phyloP scores from a whole-genome alignment of 139 green algal species.

The Micractinium sp. region DNA sequence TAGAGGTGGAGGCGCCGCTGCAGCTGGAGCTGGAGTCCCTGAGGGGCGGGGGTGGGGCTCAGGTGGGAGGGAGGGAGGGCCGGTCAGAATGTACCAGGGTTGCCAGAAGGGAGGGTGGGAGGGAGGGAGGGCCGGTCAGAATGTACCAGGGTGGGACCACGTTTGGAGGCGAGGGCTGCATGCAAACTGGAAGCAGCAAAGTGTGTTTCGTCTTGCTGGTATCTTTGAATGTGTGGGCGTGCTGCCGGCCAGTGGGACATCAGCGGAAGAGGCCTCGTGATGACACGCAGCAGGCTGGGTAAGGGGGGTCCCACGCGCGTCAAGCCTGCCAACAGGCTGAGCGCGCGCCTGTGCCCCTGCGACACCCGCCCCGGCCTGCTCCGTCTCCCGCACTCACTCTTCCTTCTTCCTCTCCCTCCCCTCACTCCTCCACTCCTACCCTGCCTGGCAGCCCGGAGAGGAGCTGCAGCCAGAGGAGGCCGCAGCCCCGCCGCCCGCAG shows the following conservation, averaged over 20 bases:
- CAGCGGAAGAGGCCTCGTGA: too few species aligned
- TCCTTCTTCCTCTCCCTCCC: too few species aligned
- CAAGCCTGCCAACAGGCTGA: too few species aligned
- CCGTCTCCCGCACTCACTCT: too few species aligned
- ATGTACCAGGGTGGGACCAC: not conserved
- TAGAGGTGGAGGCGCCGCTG: constrained; percentile 86
- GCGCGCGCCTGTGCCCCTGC: not conserved
- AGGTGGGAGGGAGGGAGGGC: not conserved
- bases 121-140: not conserved
- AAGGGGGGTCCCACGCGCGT: too few species aligned
- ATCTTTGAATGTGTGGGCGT: not conserved
- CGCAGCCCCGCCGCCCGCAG: not conserved
- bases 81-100: not conserved
- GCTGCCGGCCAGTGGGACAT: too few species aligned
- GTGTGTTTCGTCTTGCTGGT: not conserved
- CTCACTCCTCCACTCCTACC: not conserved
- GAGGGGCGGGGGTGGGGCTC: constrained; percentile 52
- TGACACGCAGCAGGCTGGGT: too few species aligned
- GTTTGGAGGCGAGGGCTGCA: not conserved
- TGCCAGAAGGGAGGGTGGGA: too few species aligned
- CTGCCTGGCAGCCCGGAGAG: constrained; percentile 63
- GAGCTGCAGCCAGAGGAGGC: constrained; percentile 76
- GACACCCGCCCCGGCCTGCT: not conserved
- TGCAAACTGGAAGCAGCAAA: too few species aligned
- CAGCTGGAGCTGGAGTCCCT: constrained; percentile 83